Base-by-base conservation (phyloP, 2,329 filamentous ascomycete genomes). In the Tolypocladium pustulatum region DNA sequence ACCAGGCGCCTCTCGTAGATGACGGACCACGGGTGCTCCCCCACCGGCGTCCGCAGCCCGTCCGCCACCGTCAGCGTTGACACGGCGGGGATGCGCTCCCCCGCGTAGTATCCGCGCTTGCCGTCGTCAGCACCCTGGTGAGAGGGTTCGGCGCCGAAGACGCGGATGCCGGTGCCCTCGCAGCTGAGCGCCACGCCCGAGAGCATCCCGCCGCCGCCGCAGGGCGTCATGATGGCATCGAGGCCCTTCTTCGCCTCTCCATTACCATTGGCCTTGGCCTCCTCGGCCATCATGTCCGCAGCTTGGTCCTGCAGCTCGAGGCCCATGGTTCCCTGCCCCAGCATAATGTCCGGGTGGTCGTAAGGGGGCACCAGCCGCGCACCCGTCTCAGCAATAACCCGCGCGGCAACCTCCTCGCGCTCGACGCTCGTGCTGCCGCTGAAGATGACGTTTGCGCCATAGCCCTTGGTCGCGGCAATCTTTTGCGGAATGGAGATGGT, bases 301-400 rank as follows among this genome's bases (percentile, higher is more conserved):
- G 87, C 89, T 69, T 97, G 92, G 61, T 81, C 76, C 69, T 91
- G 86, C 38, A 97, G 73, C 72, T 99, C 94, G 6, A 97, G 72
- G 0, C 86, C 92, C 61, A 90, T 78, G 0, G 93, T 97, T n/a
- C 93, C 94, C 76, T 97, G 92, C 0, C 94, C 93, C 0, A 96
- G 82, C 58, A 97, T 88, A 64, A 97, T 91, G 71, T 97, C 85
- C 3, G 89, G 88, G 73, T 97, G 90, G 71, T 97, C 90, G 70
- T 97, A 97, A 0, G 94, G 92, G 57, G 92, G 92, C 5, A 99
- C 82, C 12, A 97, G 77, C 0, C 86, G 84, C 0, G 91, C 91
- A 46, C 88, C 87, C 0, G 90, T 96, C 60, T 85, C 75, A 34
- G 76, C 75, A 1, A 91, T 81, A 7, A 97, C 84, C 4, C 84